phyloP scores from a whole-genome alignment of 352 stramenopile species.

The Phytophthora chlamydospora region DNA sequence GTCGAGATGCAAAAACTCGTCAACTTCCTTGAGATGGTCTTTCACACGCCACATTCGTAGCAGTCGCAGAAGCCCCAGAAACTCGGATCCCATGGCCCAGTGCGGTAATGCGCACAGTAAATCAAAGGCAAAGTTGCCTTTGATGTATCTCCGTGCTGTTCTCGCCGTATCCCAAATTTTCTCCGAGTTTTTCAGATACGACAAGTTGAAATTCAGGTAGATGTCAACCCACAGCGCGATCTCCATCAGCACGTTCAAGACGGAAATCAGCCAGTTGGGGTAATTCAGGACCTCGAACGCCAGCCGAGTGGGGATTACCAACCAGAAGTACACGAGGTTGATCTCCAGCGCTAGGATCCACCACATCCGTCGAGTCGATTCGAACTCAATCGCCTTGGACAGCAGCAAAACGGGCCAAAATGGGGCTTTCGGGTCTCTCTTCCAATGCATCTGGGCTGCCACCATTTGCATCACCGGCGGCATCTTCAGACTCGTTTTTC shows the following conservation, averaged over 20 bases:
- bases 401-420: slow-evolving; percentile 46
- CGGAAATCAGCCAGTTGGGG: slow-evolving; percentile 37
- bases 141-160: slow-evolving; percentile 44
- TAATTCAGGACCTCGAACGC: slow-evolving; percentile 42
- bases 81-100: slow-evolving; percentile 28
- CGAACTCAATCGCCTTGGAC: slow-evolving; percentile 44
- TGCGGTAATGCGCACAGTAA: slow-evolving; percentile 54
- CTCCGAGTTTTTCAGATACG: slow-evolving; percentile 55
- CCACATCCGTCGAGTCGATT: slow-evolving; percentile 48
- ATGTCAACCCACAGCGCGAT: slow-evolving; percentile 51
- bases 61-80: slow-evolving; percentile 43
- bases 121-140: slow-evolving; percentile 43
- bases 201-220: slow-evolving; percentile 65
- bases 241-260: slow-evolving; percentile 47
- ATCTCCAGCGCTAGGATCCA: slow-evolving; percentile 54
- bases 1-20: slow-evolving; percentile 50
- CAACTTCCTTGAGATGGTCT: slow-evolving; percentile 51
- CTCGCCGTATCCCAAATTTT: slow-evolving; percentile 58
- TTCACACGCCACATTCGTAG: slow-evolving; percentile 43
- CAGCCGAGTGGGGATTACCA: slow-evolving; percentile 51
- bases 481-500: slow-evolving; percentile 33
- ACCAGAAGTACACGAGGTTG: slow-evolving; percentile 65
- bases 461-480: slow-evolving; percentile 33
- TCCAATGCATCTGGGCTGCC: slow-evolving; percentile 20
- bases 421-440: slow-evolving; percentile 15